Evolutionary conservation across 192 early-diverging fungal genomes (phyloP), one percentile per base, ranked within the genome.

Genomic region (Geosiphon pyriformis): DNA sequence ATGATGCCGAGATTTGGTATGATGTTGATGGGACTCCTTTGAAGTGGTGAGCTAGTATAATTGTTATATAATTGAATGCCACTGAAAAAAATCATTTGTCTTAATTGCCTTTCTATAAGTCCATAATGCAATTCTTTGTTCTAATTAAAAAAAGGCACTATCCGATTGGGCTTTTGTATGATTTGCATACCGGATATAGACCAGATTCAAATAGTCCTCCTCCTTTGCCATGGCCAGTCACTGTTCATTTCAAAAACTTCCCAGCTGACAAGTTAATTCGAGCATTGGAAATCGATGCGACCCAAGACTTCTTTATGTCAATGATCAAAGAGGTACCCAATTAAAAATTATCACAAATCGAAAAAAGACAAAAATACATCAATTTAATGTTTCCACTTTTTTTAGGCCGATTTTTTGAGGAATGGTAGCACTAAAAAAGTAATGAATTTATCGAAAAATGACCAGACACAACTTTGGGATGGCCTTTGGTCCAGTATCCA

Each of bases 301-400:
- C 83, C 57, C 83, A 83, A 32, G 89, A 92, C 64, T 89, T 88
- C 71, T 91, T 86, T 69, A 94, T 94, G 91, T 86, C 90, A 11
- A 86, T 88, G 84, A 80, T 91, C 68, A 94, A 94, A 74, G 93
- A 94, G 78, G 86, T 82, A 70, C n/a, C n/a, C n/a, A n/a, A n/a
- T n/a, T n/a, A n/a, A n/a, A n/a, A n/a, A n/a, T n/a, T n/a, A n/a
- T n/a, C n/a, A n/a, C n/a, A n/a, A n/a, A n/a, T n/a, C n/a, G n/a
- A n/a, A n/a, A n/a, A n/a, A n/a, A n/a, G n/a, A n/a, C n/a, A n/a
- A n/a, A n/a, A n/a, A n/a, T n/a, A n/a, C 55, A 47, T 42, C 8
- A 25, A 11, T 26, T 50, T 64, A 26, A 37, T 6, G 59, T 26
- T 52, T 49, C 20, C 10, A 52, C 10, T 1, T 57, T 69, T 32